Evolutionary conservation across 257 asterid species (phyloP).

Genomic region (Gardenia jasminoides): DNA sequence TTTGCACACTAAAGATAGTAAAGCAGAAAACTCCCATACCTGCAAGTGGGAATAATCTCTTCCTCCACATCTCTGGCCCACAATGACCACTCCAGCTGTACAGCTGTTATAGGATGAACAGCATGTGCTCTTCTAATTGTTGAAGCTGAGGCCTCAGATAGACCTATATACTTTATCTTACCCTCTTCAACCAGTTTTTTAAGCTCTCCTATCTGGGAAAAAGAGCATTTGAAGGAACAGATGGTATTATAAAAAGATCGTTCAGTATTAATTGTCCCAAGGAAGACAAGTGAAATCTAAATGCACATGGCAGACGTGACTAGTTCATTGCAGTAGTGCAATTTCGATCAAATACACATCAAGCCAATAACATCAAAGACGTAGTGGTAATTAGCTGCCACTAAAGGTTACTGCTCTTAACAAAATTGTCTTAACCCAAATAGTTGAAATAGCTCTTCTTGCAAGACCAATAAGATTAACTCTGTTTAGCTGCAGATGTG

Average conservation of each 20-base stretch:
- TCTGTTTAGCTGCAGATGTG: no score
- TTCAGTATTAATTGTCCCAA: neutral
- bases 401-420: neutral
- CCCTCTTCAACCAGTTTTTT: constrained; percentile 31
- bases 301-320: no score
- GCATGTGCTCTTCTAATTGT: constrained; percentile 33
- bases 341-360: neutral
- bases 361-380: neutral
- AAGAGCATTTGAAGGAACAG: neutral
- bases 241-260: neutral
- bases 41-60: constrained; percentile 27
- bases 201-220: constrained; percentile 23
- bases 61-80: constrained; percentile 26
- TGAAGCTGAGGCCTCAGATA: constrained; percentile 31
- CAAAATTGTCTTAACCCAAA: neutral
- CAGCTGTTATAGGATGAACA: constrained; percentile 29
- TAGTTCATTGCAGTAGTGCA: neutral
- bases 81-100: constrained; percentile 25
- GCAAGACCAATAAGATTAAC: no score
- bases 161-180: constrained; percentile 24
- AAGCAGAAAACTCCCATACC: constrained; percentile 8
- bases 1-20: neutral
- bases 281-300: neutral
- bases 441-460: neutral
- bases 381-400: neutral